Evolutionary conservation across 495 filamentous ascomycete species (phyloP), one percentile per base, ranked within the genome.

Genomic region (Rusavskia elegans): DNA sequence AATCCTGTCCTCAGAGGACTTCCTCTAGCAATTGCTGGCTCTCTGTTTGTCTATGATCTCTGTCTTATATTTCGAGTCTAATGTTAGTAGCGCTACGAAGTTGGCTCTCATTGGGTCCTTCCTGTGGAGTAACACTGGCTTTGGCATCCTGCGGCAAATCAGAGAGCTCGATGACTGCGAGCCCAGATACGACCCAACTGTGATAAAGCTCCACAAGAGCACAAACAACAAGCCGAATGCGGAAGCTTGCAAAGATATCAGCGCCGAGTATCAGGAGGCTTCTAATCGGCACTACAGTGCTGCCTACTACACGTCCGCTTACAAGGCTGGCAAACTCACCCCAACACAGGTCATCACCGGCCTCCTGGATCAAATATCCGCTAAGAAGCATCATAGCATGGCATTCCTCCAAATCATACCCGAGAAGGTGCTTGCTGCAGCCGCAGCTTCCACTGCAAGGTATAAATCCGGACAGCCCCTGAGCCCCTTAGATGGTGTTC

Each of bases 151-250:
- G 29, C 78, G 76, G 48, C 60, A 77, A 32, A 68, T 83, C 8
- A 59, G 63, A 4, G 71, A 75, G 21, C 71, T 95, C 14, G 67
- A 79, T 7, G 55, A 71, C 20, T 81, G 82, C 57, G 60, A 72
- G 14, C 74, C 81, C 16, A 76, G 83, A 54, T 89, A 78, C 61
- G 87, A 92, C 59, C 89, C 90, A n/a, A 84, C 85, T 32, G 89
- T 95, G 21, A 83, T 85, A 40, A 87, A 85, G 6, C 61, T 83
- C 46, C 53, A 61, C n/a, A 49, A 55, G 35, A 53, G 61, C 30
- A 57, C 67, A 3, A 54, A 61, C 20, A 50, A 73, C 29, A 63
- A 67, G 13, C 65, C 52, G 8, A 46, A 50, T 17, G 57, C 64
- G 13, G 58, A 55, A 16, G 58, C 59, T 8, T 54, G 59, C 0